These are phyloP conservation scores for Vaccinium macrocarpon DNA, from an alignment of 148 eudicot species.

Conservation along the genomic window DNA sequence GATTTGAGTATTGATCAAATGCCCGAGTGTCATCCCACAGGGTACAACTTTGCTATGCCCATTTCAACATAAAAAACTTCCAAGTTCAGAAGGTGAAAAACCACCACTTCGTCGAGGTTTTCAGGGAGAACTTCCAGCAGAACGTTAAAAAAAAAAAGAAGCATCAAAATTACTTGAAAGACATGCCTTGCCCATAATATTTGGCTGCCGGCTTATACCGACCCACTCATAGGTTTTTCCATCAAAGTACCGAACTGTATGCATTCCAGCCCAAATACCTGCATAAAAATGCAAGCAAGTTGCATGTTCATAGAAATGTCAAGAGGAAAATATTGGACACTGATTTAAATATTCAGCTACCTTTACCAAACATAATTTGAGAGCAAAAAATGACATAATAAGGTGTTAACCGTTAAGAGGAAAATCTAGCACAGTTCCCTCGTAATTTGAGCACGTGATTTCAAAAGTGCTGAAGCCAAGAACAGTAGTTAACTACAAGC, in stretches of 20 bases:
- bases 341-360: background rate
- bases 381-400: background rate
- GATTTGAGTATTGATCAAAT: background rate
- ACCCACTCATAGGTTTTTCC: constrained; percentile 99
- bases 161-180: background rate
- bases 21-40: background rate
- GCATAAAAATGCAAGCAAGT: constrained; percentile 12
- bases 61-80: background rate
- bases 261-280: constrained; percentile 99
- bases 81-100: background rate
- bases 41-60: background rate
- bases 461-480: background rate
- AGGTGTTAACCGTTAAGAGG: background rate
- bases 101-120: background rate
- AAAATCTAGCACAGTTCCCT: background rate
- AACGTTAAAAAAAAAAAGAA: background rate
- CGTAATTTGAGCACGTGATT: background rate
- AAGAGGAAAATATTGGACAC: background rate
- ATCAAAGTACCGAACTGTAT: constrained; percentile 91
- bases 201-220: constrained; percentile 96
- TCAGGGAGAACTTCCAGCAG: background rate
- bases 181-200: constrained; percentile 81
- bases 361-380: background rate
- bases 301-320: background rate
- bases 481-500: background rate